Evolutionary conservation across 306 rosid species (phyloP), one percentile per base, ranked within the genome.

Genomic region (Cicer pinnatifidum): DNA sequence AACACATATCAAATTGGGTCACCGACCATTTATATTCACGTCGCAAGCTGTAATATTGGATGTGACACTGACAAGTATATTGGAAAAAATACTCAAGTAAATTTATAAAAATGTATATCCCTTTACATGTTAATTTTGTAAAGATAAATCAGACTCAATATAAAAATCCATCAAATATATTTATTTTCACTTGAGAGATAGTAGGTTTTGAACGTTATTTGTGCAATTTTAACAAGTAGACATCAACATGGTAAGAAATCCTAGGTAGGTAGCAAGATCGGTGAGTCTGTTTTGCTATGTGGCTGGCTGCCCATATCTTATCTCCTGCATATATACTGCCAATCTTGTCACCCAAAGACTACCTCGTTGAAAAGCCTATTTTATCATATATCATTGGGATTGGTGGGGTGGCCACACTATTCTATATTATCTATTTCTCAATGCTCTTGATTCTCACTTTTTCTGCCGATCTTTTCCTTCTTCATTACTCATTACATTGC

Each of bases 291-390:
- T 59, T 9, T 59, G 44, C 12, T 23, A 44, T 43, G 43, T 5
- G 56, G 11, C 23, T 45, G 69, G 17, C 23, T 45, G 61, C 73
- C 52, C 72, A 9, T 48, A 65, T 38, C 78, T 65, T 70, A 45
- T 72, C 13, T 41, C 23, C 62, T 51, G 9, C 1, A 9, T 50
- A 6, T 17, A 2, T 16, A 8, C 57, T 28, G 10, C 73, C 67
- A 38, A 45, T 13, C 9, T 69, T 72, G 45, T 19, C 44, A 44
- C 58, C 58, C 16, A 44, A 59, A 65, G 1, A 23, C 28, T 38
- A 66, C 70, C 54, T 44, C 9, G 44, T 56, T 35, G 1, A 69
- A 74, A 67, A 7, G 2, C 13, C 11, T 45, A 69, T 19, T 57
- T 19, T 69, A 20, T 28, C n/a, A 46, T 67, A 68, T 19, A 44